Conservation (phyloP, 1,284 basidiomycete genomes). For the Stygiomarasmius scandens region DNA sequence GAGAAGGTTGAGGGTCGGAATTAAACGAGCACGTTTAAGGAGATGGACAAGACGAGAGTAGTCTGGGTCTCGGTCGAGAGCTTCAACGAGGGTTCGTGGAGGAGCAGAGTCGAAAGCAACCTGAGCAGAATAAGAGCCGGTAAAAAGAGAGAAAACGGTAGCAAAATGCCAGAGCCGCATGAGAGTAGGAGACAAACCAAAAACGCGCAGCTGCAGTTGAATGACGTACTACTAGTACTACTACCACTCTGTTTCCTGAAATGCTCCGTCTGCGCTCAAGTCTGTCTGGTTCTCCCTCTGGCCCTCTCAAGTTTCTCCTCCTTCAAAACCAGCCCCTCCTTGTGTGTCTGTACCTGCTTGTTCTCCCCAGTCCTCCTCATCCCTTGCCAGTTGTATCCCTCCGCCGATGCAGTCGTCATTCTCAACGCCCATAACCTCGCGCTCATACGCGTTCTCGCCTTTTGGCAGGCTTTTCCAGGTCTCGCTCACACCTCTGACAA, state of each 20-base stretch:
- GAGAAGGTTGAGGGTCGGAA: constrained; percentile 90
- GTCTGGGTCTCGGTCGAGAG: constrained; percentile 75
- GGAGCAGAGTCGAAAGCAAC: constrained; percentile 18
- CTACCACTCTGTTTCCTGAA: constrained; percentile 36
- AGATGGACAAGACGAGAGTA: constrained; percentile 81
- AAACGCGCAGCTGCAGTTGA: background rate
- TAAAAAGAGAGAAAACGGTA: constrained; percentile 17
- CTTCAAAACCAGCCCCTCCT: constrained; percentile 53
- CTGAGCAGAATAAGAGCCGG: constrained; percentile 11
- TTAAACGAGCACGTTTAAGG: constrained; percentile 84
- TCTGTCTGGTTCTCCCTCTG: constrained; percentile 60
- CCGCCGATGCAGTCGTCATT: constrained; percentile 67
- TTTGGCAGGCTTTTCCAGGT: constrained; percentile 77
- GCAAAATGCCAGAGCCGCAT: constrained; percentile 36
- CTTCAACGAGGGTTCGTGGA: constrained; percentile 75
- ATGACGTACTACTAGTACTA: constrained; percentile 29
- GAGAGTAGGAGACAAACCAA: constrained; percentile 28
- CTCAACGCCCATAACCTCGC: constrained; percentile 65
- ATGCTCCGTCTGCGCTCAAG: constrained; percentile 15
- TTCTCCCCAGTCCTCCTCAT: constrained; percentile 16
- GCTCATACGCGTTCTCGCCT: constrained; percentile 67
- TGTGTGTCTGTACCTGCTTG: constrained; percentile 40
- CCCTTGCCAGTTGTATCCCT: constrained; percentile 63
- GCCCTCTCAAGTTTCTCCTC: constrained; percentile 56
- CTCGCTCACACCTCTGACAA: constrained; percentile 42